These are phyloP conservation scores for Podaxis sp. DNA, from an alignment of 768 basidiomycete species.

Conservation along the genomic window DNA sequence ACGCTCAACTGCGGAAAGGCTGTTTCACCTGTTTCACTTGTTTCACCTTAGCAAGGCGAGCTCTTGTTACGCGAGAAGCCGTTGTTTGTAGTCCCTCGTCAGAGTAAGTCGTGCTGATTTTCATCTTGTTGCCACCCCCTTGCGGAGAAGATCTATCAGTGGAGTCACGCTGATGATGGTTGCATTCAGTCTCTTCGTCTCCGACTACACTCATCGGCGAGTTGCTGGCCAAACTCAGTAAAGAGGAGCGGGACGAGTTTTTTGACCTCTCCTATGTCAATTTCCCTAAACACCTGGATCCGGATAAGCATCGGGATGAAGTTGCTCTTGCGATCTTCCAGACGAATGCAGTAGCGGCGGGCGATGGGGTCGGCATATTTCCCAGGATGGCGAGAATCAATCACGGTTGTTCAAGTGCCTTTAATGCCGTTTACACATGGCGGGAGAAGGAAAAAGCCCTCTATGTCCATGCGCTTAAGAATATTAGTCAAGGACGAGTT, in stretches of 20 bases:
- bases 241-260: conserved; percentile 39
- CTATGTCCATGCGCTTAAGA: conserved; percentile 59
- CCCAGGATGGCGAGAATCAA: conserved; percentile 68
- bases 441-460: conserved; percentile 46
- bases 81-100: conserved; percentile 48
- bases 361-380: conserved; percentile 57
- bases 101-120: conserved; percentile 36
- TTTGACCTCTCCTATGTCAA: conserved; percentile 58
- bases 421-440: conserved; percentile 68
- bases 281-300: conserved; percentile 42
- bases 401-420: conserved; percentile 66
- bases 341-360: conserved; percentile 64
- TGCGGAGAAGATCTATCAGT: background rate
- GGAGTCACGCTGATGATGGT: background rate
- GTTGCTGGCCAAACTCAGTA: conserved; percentile 32
- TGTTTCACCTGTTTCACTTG: too few species aligned
- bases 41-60: conserved; percentile 52
- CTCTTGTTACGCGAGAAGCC: conserved; percentile 55
- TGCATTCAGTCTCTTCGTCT: conserved; percentile 38
- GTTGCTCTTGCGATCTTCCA: conserved; percentile 65
- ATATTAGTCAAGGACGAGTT: conserved; percentile 52
- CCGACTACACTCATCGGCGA: conserved; percentile 44
- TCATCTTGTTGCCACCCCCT: background rate
- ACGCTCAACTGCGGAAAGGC: background rate
- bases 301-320: conserved; percentile 36